Base-by-base conservation (phyloP, 2,329 filamentous ascomycete species). In the Fusarium pseudonygamai region DNA sequence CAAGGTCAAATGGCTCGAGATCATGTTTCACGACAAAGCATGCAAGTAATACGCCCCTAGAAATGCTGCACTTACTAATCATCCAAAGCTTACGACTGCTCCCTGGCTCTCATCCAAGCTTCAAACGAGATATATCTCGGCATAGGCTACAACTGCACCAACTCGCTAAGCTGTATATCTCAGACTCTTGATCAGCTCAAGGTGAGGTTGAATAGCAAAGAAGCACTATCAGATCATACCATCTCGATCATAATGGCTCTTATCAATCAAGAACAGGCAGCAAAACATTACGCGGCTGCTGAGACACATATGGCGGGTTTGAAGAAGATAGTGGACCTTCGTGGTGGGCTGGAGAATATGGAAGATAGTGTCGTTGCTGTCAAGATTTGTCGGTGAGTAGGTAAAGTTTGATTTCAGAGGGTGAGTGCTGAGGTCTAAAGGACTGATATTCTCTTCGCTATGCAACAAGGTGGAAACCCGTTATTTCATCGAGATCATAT, bases 51-150 rank as follows among this genome's bases (percentile, higher is more conserved):
- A 1, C 1, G 2, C 1, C 10, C 6, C n/a, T n/a, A 1, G 0
- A 13, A 15, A 10, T 3, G 0, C 1, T 2, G 1, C 1, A 20
- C 6, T 6, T 18, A 4, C 3, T 43, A 5, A 42, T 5, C 0
- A n/a, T 7, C 2, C 8, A 6, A 6, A 68, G 65, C 55, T 20
- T 68, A 55, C 3, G 40, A 68, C 0, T 68, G 55, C 7, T 68
- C 65, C 2, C 15, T 68, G 7, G 56, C 45, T 0, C 14, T 68
- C 0, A 68, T 68, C 18, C 64, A 55, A n/a, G 65, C 64, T 13
- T 63, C 63, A 8, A 68, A 68, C 5, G 65, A 68, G 16, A 68
- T 58, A n/a, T 63, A 68, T 3, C 47, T 68, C 0, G 65, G 65
- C 11, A 49, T 20, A 39, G 65, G 64, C 6, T 62, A 62, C 11